Conservation (phyloP, 2,329 filamentous ascomycete genomes). For the Diaporthe citriasiana region DNA sequence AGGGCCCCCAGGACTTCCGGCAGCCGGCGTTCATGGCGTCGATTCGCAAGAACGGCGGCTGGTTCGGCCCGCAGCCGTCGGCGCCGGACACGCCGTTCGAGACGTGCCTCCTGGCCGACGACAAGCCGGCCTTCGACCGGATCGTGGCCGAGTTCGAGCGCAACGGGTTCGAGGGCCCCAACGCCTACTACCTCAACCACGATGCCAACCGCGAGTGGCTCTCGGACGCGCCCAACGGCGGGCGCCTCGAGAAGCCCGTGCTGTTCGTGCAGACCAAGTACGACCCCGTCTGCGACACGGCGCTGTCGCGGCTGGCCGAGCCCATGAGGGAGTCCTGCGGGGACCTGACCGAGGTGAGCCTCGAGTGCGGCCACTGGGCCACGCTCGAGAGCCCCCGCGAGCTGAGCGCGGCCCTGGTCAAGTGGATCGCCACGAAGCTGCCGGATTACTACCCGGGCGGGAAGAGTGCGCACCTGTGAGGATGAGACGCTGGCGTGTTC, state of each 20-base stretch:
- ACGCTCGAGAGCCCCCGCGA: constrained; percentile 48
- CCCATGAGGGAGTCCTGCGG: constrained; percentile 52
- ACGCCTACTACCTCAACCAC: constrained; percentile 57
- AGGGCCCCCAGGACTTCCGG: background rate
- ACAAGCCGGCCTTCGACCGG: constrained; percentile 44
- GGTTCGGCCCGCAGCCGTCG: constrained; percentile 38
- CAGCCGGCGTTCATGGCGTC: constrained; percentile 31
- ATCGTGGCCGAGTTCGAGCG: constrained; percentile 52
- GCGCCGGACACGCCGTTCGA: constrained; percentile 32
- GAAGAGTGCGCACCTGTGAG: background rate
- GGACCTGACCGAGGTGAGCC: constrained; percentile 55
- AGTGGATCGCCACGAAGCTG: constrained; percentile 43
- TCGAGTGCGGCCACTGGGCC: constrained; percentile 54
- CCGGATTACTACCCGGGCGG: constrained; percentile 5
- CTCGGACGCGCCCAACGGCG: constrained; percentile 46
- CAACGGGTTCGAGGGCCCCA: constrained; percentile 54
- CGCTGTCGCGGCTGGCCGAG: constrained; percentile 51
- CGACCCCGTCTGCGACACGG: constrained; percentile 55
- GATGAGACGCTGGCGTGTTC: background rate
- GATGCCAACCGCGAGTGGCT: constrained; percentile 57
- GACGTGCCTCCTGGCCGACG: constrained; percentile 27
- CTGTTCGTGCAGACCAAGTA: constrained; percentile 54
- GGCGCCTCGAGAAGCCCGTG: constrained; percentile 53
- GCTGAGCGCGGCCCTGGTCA: constrained; percentile 47
- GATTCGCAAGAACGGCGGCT: constrained; percentile 42